phyloP scores from a whole-genome alignment of 2,329 filamentous ascomycete genomes.

The Nemania sp. region DNA sequence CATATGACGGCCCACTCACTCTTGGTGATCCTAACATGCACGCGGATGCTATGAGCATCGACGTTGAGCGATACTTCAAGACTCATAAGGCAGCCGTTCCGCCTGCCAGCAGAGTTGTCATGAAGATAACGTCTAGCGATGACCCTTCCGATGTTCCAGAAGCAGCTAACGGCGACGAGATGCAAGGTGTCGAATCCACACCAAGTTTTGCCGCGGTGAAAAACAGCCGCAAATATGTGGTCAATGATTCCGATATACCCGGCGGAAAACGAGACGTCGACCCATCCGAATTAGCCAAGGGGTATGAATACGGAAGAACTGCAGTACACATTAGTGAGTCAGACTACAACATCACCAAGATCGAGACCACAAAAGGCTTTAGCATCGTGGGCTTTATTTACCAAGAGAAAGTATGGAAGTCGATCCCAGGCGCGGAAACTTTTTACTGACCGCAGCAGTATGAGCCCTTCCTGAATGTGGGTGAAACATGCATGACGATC shows the following conservation, averaged over 20 bases:
- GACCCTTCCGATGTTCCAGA: slow-evolving; percentile 54
- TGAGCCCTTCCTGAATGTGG: slow-evolving; percentile 83
- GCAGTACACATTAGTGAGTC: slow-evolving; percentile 87
- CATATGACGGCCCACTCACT: slow-evolving; percentile 78
- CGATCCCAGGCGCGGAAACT: background rate
- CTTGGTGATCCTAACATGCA: slow-evolving; percentile 78
- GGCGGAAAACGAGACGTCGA: slow-evolving; percentile 83
- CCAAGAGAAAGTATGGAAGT: slow-evolving; percentile 62
- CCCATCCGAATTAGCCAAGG: slow-evolving; percentile 84
- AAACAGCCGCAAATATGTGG: slow-evolving; percentile 76
- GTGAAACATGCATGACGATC: slow-evolving; percentile 76
- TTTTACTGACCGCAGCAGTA: slow-evolving; percentile 57
- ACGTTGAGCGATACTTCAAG: slow-evolving; percentile 88
- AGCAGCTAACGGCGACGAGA: slow-evolving; percentile 52
- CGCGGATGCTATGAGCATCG: slow-evolving; percentile 76
- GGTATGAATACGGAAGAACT: slow-evolving; percentile 91
- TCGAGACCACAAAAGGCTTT: slow-evolving; percentile 76
- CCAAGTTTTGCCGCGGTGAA: slow-evolving; percentile 70
- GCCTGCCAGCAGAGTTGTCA: slow-evolving; percentile 76
- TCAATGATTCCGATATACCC: slow-evolving; percentile 73
- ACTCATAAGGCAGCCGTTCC: slow-evolving; percentile 77
- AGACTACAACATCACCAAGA: slow-evolving; percentile 85
- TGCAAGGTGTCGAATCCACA: slow-evolving; percentile 53
- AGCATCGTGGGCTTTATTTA: slow-evolving; percentile 87
- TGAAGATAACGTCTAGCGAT: slow-evolving; percentile 52